Evolutionary conservation across 495 filamentous ascomycete genomes (phyloP).

Genomic region (Aspergillus bertholletiae): DNA sequence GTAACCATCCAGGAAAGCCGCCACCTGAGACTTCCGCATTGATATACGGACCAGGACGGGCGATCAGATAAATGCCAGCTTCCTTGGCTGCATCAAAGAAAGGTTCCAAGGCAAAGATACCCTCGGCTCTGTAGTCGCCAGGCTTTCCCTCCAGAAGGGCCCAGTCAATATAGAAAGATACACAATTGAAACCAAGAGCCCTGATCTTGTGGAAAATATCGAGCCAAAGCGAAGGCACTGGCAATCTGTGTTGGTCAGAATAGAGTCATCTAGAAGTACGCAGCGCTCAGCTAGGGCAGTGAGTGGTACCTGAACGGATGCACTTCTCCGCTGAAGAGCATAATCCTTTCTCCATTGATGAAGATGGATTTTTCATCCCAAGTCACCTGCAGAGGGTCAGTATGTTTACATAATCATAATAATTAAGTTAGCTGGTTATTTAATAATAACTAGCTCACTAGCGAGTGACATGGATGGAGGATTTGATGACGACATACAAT

Average conservation of each 20-base stretch:
- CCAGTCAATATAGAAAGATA: conserved; percentile 76
- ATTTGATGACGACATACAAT: conserved; percentile 30
- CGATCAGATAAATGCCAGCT: conserved; percentile 71
- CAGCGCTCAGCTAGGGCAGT: no score
- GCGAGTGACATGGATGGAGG: no score
- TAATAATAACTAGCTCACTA: no score
- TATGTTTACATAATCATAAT: not conserved
- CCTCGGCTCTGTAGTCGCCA: conserved; percentile 64
- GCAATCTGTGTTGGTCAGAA: conserved; percentile 47
- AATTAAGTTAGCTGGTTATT: not conserved
- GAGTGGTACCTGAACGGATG: conserved; percentile 66
- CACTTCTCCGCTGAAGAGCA: conserved; percentile 72
- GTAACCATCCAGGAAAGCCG: conserved; percentile 64
- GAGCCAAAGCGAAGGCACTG: conserved; percentile 66
- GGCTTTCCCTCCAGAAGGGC: conserved; percentile 73
- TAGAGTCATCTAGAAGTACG: no score
- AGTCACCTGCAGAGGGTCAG: conserved; percentile 47
- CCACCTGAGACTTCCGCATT: conserved; percentile 65
- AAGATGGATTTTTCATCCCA: conserved; percentile 76
- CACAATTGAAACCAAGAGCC: conserved; percentile 70
- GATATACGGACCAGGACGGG: conserved; percentile 66
- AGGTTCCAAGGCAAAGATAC: conserved; percentile 62
- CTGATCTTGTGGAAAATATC: conserved; percentile 80
- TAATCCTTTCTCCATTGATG: conserved; percentile 64
- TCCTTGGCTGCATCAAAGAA: conserved; percentile 70